Evolutionary conservation across 306 rosid species (phyloP).

Genomic region (Acacia crassicarpa): DNA sequence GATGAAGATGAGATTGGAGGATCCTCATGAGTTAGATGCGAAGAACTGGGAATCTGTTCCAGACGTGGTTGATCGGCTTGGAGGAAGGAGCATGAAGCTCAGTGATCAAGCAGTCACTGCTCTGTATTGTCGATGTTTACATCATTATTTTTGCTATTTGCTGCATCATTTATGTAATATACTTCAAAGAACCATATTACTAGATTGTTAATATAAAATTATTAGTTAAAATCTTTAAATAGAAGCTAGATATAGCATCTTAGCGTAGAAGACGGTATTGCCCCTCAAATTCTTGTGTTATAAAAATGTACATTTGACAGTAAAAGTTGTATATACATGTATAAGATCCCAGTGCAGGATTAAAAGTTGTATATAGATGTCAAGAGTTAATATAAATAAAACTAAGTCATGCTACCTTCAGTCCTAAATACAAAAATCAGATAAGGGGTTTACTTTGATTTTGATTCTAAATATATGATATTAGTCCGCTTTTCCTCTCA

Average conservation of each 20-base stretch:
- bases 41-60: constrained; percentile 59
- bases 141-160: constrained; percentile 64
- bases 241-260: not conserved
- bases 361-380: too few species aligned
- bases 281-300: not conserved
- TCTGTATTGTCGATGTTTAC: constrained; percentile 63
- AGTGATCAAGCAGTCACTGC: constrained; percentile 85
- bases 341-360: not conserved
- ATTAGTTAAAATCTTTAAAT: not conserved
- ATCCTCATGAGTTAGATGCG: constrained; percentile 54
- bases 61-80: constrained; percentile 81
- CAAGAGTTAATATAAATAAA: too few species aligned
- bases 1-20: constrained; percentile 71
- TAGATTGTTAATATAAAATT: constrained; percentile 17
- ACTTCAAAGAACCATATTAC: constrained; percentile 66
- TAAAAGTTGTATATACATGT: not conserved
- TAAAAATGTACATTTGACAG: constrained; percentile 13
- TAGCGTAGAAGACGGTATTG: not conserved
- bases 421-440: too few species aligned
- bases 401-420: too few species aligned
- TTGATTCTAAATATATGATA: too few species aligned
- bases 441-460: too few species aligned
- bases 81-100: constrained; percentile 68
- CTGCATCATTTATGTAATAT: constrained; percentile 52
- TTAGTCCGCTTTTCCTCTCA: too few species aligned